phyloP scores from a whole-genome alignment of 2,329 filamentous ascomycete genomes.

The Ceratocystis eucalypticola region DNA sequence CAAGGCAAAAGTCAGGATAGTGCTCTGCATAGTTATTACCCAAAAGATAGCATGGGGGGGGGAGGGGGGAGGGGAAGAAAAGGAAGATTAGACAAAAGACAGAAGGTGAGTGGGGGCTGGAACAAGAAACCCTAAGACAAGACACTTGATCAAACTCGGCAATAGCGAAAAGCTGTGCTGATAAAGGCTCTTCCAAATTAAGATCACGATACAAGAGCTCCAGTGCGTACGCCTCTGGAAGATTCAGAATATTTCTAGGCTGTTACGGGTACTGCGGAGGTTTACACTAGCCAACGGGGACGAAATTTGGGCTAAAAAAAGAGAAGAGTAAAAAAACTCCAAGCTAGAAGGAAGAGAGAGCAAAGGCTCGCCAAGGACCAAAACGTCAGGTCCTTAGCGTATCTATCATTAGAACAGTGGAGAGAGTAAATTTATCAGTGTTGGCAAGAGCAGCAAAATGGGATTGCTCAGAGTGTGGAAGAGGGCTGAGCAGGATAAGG shows the following conservation, averaged over 20 bases:
- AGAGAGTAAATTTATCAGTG: neutral
- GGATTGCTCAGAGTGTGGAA: too few relatives aligned
- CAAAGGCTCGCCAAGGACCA: neutral
- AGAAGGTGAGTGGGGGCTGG: neutral
- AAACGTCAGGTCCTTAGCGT: constrained; percentile 1
- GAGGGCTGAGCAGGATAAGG: too few relatives aligned
- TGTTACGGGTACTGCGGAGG: neutral
- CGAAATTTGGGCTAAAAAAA: neutral
- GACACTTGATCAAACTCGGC: neutral
- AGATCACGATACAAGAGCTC: neutral
- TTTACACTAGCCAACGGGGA: neutral
- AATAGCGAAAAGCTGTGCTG: neutral
- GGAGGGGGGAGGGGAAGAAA: neutral
- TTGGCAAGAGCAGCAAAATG: too few relatives aligned
- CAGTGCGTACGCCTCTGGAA: neutral
- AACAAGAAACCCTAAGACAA: neutral
- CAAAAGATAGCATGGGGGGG: neutral
- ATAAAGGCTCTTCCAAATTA: neutral
- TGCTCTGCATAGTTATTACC: too few relatives aligned
- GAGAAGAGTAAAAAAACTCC: neutral
- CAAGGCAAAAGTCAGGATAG: neutral
- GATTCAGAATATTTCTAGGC: neutral
- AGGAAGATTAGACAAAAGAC: neutral
- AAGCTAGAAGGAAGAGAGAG: neutral
- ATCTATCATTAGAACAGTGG: constrained; percentile 5